Conservation (phyloP, 352 stramenopile species). For the Pythium scleroteichum region DNA sequence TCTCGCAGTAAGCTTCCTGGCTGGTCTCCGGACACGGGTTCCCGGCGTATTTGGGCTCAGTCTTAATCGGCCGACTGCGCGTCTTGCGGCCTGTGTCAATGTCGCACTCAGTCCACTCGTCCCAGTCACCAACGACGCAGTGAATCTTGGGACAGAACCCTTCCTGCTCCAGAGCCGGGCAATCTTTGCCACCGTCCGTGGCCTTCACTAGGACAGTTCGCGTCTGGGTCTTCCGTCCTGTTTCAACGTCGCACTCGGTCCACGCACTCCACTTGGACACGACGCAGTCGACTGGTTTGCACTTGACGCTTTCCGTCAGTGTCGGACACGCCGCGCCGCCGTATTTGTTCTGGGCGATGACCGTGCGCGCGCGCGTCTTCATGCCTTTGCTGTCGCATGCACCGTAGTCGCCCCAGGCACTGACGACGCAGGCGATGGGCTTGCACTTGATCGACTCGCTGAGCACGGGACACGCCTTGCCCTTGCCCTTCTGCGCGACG, state of each 20-base stretch:
- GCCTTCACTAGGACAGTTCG: slow-evolving; percentile 41
- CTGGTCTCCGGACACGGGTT: slow-evolving; percentile 16
- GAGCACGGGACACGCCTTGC: slow-evolving; percentile 41
- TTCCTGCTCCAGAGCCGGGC: slow-evolving; percentile 38
- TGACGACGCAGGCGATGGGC: slow-evolving; percentile 59
- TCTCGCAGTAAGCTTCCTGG: slow-evolving; percentile 30
- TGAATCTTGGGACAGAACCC: slow-evolving; percentile 42
- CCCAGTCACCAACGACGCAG: slow-evolving; percentile 53
- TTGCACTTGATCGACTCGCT: slow-evolving; percentile 51
- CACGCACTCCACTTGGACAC: slow-evolving; percentile 48
- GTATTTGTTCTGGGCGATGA: slow-evolving; percentile 37
- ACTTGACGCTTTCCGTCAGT: slow-evolving; percentile 41
- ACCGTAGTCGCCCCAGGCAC: slow-evolving; percentile 43
- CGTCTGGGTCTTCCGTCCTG: slow-evolving; percentile 35
- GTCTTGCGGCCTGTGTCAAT: slow-evolving; percentile 43
- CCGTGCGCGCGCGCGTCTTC: slow-evolving; percentile 39
- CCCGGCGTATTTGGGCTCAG: slow-evolving; percentile 33
- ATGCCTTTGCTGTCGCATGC: slow-evolving; percentile 34
- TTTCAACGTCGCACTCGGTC: slow-evolving; percentile 40
- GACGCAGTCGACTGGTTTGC: slow-evolving; percentile 45
- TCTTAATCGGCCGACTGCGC: slow-evolving; percentile 33
- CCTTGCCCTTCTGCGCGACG: slow-evolving; percentile 30
- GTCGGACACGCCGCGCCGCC: slow-evolving; percentile 43
- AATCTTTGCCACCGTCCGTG: slow-evolving; percentile 38
- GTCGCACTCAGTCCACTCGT: slow-evolving; percentile 51